A percentile compares a stretch with the other conserved stretches of the same genome.
Evolutionary conservation across 1,284 basidiomycete species (phyloP).

Genomic region (Laetiporus sulphureus): DNA sequence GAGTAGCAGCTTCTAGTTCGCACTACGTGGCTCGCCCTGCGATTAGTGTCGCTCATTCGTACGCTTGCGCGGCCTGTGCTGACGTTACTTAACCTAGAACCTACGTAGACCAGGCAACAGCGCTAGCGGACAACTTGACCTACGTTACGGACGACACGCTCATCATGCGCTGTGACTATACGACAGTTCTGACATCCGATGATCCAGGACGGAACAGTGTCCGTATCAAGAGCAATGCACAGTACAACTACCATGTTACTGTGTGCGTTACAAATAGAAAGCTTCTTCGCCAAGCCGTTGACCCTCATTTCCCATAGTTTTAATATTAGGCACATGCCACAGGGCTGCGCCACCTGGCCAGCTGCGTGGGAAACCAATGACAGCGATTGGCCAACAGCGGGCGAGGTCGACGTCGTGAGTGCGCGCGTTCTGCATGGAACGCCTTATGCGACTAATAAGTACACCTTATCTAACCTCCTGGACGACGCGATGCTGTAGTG

Average conservation of each 20-base stretch:
- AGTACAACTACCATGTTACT: constrained; percentile 47
- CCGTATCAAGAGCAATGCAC: constrained; percentile 43
- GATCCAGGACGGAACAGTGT: constrained; percentile 57
- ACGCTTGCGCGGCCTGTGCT: no score
- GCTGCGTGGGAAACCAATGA: constrained; percentile 40
- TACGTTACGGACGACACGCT: constrained; percentile 25
- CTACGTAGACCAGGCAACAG: constrained; percentile 29
- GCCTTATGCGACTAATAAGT: no score
- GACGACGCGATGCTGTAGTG: no score
- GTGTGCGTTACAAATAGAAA: constrained; percentile 35
- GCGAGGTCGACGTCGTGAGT: constrained; percentile 31
- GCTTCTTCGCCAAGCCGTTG: constrained; percentile 1
- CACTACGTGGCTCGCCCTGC: background rate
- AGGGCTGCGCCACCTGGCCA: constrained; percentile 65
- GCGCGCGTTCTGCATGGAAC: constrained; percentile 23
- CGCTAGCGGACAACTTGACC: constrained; percentile 26
- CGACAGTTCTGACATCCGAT: constrained; percentile 33
- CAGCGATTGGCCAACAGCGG: constrained; percentile 26
- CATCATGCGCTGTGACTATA: constrained; percentile 45
- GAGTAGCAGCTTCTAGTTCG: constrained; percentile 17
- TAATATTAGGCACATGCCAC: constrained; percentile 49
- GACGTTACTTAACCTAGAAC: no score
- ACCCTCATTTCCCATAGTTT: constrained; percentile 23
- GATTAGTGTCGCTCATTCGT: no score
- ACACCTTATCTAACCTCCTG: no score